Conservation (phyloP, 192 early-diverging fungal species). For the Coemansia aciculifera region DNA sequence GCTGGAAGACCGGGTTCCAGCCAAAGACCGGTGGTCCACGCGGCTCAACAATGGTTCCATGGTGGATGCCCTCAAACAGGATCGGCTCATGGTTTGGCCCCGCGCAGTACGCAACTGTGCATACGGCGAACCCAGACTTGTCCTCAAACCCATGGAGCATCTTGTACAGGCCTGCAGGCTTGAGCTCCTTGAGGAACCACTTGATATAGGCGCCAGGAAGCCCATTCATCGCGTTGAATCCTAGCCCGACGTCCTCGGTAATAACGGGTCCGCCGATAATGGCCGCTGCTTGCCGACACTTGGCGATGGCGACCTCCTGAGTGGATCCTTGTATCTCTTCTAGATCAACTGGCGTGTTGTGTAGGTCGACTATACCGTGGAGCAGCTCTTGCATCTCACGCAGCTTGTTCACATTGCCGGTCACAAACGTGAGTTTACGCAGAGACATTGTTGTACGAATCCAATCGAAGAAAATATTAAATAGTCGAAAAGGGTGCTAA, state of each 20-base stretch:
- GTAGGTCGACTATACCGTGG: slow-evolving; percentile 61
- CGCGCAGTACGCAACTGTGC: slow-evolving; percentile 86
- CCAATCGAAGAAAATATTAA: not conserved
- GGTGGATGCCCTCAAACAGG: slow-evolving; percentile 80
- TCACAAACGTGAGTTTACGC: slow-evolving; percentile 76
- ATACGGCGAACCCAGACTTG: slow-evolving; percentile 83
- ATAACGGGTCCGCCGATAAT: slow-evolving; percentile 72
- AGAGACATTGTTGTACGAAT: slow-evolving; percentile 28
- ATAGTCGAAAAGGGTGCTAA: not conserved
- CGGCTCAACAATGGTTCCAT: slow-evolving; percentile 84
- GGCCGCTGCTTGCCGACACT: slow-evolving; percentile 75
- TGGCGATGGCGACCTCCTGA: slow-evolving; percentile 72
- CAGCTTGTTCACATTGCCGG: slow-evolving; percentile 97
- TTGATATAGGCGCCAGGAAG: slow-evolving; percentile 92
- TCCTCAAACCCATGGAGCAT: slow-evolving; percentile 89
- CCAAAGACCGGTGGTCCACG: slow-evolving; percentile 86
- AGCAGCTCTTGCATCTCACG: slow-evolving; percentile 86
- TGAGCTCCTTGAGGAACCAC: slow-evolving; percentile 87
- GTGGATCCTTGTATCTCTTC: slow-evolving; percentile 93
- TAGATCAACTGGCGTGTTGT: slow-evolving; percentile 73
- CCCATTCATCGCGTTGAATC: slow-evolving; percentile 91
- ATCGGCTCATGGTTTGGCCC: slow-evolving; percentile 81
- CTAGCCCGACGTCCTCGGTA: slow-evolving; percentile 92
- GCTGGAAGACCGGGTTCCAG: slow-evolving; percentile 96
- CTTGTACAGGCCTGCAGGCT: slow-evolving; percentile 73